Evolutionary conservation across 192 early-diverging fungal genomes (phyloP).

Genomic region (Geranomyces michiganensis): DNA sequence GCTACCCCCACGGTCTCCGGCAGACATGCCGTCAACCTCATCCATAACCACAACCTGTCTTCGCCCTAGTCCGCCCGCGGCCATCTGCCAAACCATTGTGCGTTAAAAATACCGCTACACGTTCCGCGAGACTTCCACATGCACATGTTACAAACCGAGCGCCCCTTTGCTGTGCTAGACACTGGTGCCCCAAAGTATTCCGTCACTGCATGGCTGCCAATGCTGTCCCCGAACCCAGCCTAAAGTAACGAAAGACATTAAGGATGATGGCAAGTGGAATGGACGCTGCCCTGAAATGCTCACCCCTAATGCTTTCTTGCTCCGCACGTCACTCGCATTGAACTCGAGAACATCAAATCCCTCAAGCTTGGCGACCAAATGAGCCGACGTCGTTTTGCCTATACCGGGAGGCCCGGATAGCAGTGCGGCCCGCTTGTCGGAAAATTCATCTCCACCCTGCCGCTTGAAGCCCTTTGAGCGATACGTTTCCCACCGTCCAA

Average conservation of each 20-base stretch:
- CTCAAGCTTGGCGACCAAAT: conserved; percentile 77
- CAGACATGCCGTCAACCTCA: conserved; percentile 99
- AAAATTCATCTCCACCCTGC: conserved; percentile 56
- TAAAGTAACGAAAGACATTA: conserved; percentile 30
- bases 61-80: conserved; percentile 19
- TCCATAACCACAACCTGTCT: conserved; percentile 90
- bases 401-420: conserved; percentile 97
- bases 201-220: conserved; percentile 56
- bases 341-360: conserved; percentile 91
- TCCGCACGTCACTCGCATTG: conserved; percentile 96
- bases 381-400: conserved; percentile 96
- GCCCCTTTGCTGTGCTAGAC: conserved; percentile 4
- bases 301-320: conserved; percentile 84
- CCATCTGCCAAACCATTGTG: too few species aligned
- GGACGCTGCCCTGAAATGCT: conserved; percentile 42
- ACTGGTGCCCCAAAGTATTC: conserved; percentile 51
- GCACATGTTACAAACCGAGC: not conserved
- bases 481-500: conserved; percentile 69
- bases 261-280: not conserved
- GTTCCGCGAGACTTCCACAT: too few species aligned
- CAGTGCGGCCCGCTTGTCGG: conserved; percentile 67
- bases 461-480: conserved; percentile 52
- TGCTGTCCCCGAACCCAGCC: conserved; percentile 53
- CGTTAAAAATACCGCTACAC: too few species aligned
- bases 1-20: conserved; percentile 90